Evolutionary conservation across 2,329 filamentous ascomycete genomes (phyloP), one percentile per base, ranked within the genome.

Genomic region (Cladosporium sp.): DNA sequence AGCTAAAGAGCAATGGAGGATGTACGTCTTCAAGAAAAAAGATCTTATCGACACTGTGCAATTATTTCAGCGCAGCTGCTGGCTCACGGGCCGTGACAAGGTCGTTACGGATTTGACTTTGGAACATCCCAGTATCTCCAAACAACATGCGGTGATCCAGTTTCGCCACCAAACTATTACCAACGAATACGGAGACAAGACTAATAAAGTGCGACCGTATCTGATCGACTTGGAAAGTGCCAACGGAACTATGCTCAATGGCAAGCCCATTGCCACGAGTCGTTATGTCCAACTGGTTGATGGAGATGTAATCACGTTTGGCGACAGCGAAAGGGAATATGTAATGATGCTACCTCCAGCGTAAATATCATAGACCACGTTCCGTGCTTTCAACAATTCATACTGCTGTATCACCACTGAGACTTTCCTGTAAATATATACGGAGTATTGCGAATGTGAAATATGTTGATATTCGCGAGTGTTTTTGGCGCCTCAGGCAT

Each of bases 101-200:
- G 78, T 87, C 5, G 88, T 99, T 3, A 91, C 90, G 2, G 94
- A 99, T 71, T 79, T 96, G 59, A 78, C 85, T 2, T 84, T 95
- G 7, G 91, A 96, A 70, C 93, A 99, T 71, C 92, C 92, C 0
- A 97, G 91, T 73, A 86, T 92, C 69, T 96, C 91, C 72, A 95
- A 95, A 74, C 94, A 99, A 75, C 94, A 99, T 73, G 93, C 93
- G 0, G 94, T 92, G 8, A 83, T 99, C 43, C 94, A 99, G 72
- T 99, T 99, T 69, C 86, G 94, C 38, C 87, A 91, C 70, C 84
- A 88, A 19, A 89, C 91, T 69, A 92, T 88, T 74, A 84, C 84
- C 62, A 91, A 95, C 66, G 91, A 97, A 74, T 95, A 84, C 71
- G 92, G 92, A 20, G 92, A 97, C 71, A 89, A 87, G 70, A 81